Evolutionary conservation across 2,329 filamentous ascomycete species (phyloP).

Genomic region (Exophiala oligosperma): DNA sequence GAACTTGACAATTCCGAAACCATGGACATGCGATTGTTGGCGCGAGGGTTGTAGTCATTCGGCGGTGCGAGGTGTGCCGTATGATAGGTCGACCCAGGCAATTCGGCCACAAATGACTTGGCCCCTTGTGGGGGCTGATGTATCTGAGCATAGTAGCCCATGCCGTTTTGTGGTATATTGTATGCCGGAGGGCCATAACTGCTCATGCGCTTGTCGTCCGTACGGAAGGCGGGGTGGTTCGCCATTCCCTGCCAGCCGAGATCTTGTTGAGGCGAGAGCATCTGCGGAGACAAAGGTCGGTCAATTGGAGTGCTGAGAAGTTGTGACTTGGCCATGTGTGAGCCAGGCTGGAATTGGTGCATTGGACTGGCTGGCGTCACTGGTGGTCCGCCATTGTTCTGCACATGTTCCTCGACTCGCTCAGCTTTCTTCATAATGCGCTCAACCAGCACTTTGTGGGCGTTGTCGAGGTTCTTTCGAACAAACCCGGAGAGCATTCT

Average conservation of each 20-base stretch:
- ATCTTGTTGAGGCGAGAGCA: slow-evolving; percentile 24
- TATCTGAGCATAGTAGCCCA: slow-evolving; percentile 15
- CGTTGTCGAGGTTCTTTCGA: slow-evolving; percentile 77
- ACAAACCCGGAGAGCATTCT: slow-evolving; percentile 74
- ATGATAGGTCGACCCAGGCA: slow-evolving; percentile 24
- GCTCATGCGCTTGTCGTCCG: slow-evolving; percentile 17
- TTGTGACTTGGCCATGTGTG: slow-evolving; percentile 26
- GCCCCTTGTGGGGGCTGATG: slow-evolving; percentile 9
- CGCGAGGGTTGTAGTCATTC: neutral
- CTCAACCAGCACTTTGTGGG: slow-evolving; percentile 70
- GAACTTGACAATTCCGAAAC: slow-evolving; percentile 22
- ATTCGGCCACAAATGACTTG: slow-evolving; percentile 25
- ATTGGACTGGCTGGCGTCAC: slow-evolving; percentile 6
- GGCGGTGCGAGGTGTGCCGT: slow-evolving; percentile 11
- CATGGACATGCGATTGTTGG: slow-evolving; percentile 18
- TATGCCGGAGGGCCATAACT: slow-evolving; percentile 12
- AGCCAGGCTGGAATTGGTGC: slow-evolving; percentile 24
- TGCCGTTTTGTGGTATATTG: slow-evolving; percentile 8
- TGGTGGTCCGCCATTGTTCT: slow-evolving; percentile 20
- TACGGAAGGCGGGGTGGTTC: slow-evolving; percentile 24
- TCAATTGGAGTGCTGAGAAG: slow-evolving; percentile 14
- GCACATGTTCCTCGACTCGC: slow-evolving; percentile 34
- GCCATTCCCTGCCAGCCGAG: slow-evolving; percentile 20
- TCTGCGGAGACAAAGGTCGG: slow-evolving; percentile 20
- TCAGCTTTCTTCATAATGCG: slow-evolving; percentile 57